Base-by-base conservation (phyloP, 495 filamentous ascomycete genomes). In the Aspergillus mulundensis region DNA sequence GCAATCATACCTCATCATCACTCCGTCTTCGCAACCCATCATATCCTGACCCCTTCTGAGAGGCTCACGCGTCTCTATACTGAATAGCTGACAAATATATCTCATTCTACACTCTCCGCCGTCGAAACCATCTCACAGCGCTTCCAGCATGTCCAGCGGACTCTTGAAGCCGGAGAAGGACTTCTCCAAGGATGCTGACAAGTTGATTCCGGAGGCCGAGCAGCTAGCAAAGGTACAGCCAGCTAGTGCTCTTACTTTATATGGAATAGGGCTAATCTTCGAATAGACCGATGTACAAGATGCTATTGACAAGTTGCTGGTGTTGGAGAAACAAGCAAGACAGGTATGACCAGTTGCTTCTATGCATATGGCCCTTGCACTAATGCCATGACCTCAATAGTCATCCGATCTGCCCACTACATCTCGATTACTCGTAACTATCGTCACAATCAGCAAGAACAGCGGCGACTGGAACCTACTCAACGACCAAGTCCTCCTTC, bases 361-460 rank as follows among this genome's bases (percentile, higher is more conserved):
- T 45, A 12, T 47, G n/a, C 40, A 3, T 30, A 18, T 21, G 16
- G 15, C 2, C 15, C 49, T 48, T 41, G 48, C 5, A 8, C 51
- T 45, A 45, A 42, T 38, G 40, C n/a, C 6, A 21, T 32, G 5
- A 36, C 34, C 21, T 30, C 23, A 52, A 48, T 58, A 96, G 92
- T 89, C 92, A 20, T 95, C 92, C 53, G 94, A 98, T 74, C 84
- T 98, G 46, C 86, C 94, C 40, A 95, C 94, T 14, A 97, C 95
- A 60, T 95, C 91, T 46, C 86, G 92, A 64, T 76, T 95, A 53
- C 78, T 98, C 54, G 76, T 95, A 68, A 77, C 83, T 45, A 92
- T 97, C 68, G 88, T 96, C 73, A 95, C 90, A 62, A 84, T 97
- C 75, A 91, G 90, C 79, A 96, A 96, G 75, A 82, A 96, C 70